Conservation (phyloP, 2,329 filamentous ascomycete species). For the Paecilomyces variotii region DNA sequence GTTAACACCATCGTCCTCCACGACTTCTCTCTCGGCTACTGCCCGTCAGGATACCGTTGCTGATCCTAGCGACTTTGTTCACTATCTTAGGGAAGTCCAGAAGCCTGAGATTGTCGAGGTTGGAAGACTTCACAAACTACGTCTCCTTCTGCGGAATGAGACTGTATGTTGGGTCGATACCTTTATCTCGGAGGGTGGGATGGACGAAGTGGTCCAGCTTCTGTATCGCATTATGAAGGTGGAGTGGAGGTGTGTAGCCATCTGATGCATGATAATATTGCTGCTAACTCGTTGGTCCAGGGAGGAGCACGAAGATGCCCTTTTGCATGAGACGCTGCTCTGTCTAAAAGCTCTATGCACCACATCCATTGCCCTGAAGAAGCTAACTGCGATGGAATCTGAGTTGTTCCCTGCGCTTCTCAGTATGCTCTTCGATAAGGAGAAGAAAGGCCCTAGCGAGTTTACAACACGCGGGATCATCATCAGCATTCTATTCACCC, state of each 20-base stretch:
- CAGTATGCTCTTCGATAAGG: conserved; percentile 89
- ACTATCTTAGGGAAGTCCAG: conserved; percentile 71
- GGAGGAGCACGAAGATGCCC: conserved; percentile 89
- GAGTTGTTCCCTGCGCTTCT: conserved; percentile 80
- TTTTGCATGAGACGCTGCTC: conserved; percentile 84
- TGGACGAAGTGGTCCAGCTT: conserved; percentile 81
- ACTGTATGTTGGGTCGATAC: conserved; percentile 91
- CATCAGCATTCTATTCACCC: conserved; percentile 80
- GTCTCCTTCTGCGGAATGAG: conserved; percentile 83
- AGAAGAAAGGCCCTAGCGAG: conserved; percentile 94
- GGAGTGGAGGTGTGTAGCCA: conserved; percentile 71
- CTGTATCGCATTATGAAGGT: conserved; percentile 89
- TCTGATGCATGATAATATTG: neutral
- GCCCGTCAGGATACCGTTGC: conserved; percentile 67
- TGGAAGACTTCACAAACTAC: conserved; percentile 89
- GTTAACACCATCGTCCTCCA: conserved; percentile 47
- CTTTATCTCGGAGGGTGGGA: conserved; percentile 82
- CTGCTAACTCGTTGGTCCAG: conserved; percentile 34
- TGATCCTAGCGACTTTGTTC: conserved; percentile 74
- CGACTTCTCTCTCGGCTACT: conserved; percentile 49
- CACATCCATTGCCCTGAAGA: conserved; percentile 74
- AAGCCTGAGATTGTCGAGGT: conserved; percentile 81
- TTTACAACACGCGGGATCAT: conserved; percentile 90
- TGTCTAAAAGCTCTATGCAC: conserved; percentile 94
- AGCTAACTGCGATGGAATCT: conserved; percentile 69